Evolutionary conservation across 139 green algal genomes (phyloP).

Genomic region (Yamagishiella unicocca): DNA sequence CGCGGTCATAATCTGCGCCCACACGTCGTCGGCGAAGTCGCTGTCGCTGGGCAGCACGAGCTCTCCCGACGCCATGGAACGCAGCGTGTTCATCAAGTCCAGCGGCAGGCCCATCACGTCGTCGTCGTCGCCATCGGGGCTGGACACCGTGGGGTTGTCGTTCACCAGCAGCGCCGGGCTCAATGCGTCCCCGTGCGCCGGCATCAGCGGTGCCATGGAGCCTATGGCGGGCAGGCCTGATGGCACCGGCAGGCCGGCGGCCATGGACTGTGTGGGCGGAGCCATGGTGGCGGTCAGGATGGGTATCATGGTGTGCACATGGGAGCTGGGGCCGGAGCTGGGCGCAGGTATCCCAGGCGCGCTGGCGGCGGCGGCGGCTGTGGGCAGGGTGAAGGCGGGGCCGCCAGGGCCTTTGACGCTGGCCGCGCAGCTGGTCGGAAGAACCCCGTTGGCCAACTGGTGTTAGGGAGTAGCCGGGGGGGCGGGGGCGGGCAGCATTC

Average conservation of each 20-base stretch:
- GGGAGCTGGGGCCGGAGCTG: background rate
- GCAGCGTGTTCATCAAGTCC: constrained; percentile 16
- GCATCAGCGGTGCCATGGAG: background rate
- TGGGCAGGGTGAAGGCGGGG: background rate
- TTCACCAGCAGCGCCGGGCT: constrained; percentile 10
- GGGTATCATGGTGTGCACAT: constrained; percentile 43
- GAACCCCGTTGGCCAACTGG: too few species aligned
- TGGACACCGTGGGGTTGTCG: constrained; percentile 34
- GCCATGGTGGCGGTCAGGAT: constrained; percentile 43
- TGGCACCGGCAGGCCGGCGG: background rate
- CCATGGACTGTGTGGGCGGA: constrained; percentile 37
- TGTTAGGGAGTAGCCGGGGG: too few species aligned
- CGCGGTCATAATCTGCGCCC: constrained; percentile 7
- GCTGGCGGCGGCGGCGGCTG: background rate
- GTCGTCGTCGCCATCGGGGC: constrained; percentile 12
- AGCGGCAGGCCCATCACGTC: background rate
- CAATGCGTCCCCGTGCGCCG: background rate
- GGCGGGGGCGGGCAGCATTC: too few species aligned
- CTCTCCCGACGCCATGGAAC: constrained; percentile 18
- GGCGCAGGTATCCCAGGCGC: background rate
- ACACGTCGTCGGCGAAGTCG: constrained; percentile 39
- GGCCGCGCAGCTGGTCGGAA: background rate
- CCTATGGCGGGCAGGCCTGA: constrained; percentile 33
- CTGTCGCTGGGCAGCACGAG: constrained; percentile 16
- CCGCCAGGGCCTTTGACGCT: background rate